phyloP scores from a whole-genome alignment of 106 monocot species.

The Acorus calamus region DNA sequence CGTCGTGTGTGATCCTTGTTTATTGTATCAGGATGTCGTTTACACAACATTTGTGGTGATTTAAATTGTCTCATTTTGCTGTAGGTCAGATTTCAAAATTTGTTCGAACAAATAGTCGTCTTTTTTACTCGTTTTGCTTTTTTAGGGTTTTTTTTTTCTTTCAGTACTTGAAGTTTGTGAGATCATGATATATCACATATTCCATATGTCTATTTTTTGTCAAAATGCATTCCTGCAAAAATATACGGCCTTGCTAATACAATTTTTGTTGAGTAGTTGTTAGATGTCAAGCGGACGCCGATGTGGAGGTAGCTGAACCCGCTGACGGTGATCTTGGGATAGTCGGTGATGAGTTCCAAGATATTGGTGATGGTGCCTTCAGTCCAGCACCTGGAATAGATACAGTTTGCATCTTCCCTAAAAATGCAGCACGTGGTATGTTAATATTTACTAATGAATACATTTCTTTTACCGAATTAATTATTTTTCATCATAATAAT shows the following conservation, averaged over 20 bases:
- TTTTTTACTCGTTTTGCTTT: not conserved
- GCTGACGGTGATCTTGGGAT: constrained; percentile 79
- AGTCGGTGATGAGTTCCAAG: constrained; percentile 77
- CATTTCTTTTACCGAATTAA: not conserved
- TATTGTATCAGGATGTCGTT: no score
- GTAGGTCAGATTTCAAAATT: no score
- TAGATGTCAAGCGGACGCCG: constrained; percentile 46
- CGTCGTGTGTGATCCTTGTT: no score
- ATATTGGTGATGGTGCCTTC: constrained; percentile 47
- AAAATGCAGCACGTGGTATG: constrained; percentile 68
- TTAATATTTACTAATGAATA: not conserved
- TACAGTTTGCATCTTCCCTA: constrained; percentile 80
- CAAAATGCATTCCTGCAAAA: no score
- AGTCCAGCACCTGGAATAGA: constrained; percentile 76
- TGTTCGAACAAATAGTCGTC: no score
- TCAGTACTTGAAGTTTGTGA: not conserved
- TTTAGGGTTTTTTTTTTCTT: not conserved
- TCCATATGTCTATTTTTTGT: no score
- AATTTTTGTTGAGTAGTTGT: constrained; percentile 25
- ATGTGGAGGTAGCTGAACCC: constrained; percentile 51
- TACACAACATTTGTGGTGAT: no score
- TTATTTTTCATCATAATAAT: not conserved
- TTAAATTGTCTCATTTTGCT: no score
- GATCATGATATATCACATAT: no score
- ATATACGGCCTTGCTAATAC: no score